Evolutionary conservation across 176 grass and related monocot genomes (phyloP), one percentile per base, ranked within the genome.

Genomic region (Saccharum officinarum): DNA sequence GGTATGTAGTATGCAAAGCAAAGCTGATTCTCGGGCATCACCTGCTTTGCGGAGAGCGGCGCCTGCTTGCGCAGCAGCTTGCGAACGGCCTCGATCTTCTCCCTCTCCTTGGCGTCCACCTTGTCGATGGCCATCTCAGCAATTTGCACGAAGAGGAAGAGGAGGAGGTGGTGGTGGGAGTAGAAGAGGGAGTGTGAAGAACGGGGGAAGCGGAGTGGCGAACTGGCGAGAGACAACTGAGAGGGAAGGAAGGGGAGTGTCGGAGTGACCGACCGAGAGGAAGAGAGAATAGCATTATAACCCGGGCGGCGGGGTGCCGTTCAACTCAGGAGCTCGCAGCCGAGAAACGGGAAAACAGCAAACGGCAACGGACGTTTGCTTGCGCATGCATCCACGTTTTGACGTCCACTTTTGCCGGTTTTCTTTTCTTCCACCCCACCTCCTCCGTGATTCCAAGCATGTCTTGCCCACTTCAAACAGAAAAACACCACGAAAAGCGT

Each of bases 51-150:
- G 46, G 92, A 88, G 59, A 99, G 86, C 3, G 94, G 92, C 77
- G 88, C 92, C 83, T 97, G 97, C 89, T 99, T 99, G 71, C 86
- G 89, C 63, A 99, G 60, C 16, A 84, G 75, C 81, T 99, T 92
- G 60, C 92, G 94, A 54, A 97, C 88, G 67, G 93, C 63, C 67
- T 99, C 94, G 82, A 94, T 88, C 57, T 88, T 80, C 76, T 97
- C 97, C 85, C 92, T 89, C 45, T 90, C 90, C 89, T 86, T 91
- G 71, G 31, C 47, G 26, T 92, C 88, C 88, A 82, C 91, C 93
- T 89, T 96, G 76, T 97, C 92, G 88, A 85, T 85, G 83, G 82
- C 91, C 96, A 94, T 92, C 9, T 60, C 78, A 41, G 80, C 63
- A 22, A 40, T 87, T 67, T 76, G 40, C 25, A 42, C 64, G 54